Base-by-base conservation (phyloP, 2,329 filamentous ascomycete species). In the Karstenula rhodostoma region DNA sequence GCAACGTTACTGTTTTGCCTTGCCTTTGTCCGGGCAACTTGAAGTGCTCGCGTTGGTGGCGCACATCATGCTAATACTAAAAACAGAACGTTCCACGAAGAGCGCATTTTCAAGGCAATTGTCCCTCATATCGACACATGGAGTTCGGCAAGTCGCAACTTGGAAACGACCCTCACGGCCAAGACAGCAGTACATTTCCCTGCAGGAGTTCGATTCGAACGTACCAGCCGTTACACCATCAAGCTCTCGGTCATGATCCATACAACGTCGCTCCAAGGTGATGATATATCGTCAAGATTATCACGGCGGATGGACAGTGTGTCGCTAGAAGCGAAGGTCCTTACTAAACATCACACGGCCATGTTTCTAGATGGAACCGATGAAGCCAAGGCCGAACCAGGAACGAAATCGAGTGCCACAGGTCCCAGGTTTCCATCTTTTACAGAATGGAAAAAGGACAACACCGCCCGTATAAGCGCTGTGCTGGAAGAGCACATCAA, bases 151-250 rank as follows among this genome's bases (percentile, higher is more conserved):
- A 44, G 12, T 22, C 25, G 1, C 32, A 49, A 22, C 15, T 53
- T 57, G 12, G 58, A 69, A 23, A 69, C 73, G 0, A 59, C 60
- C 2, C 29, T 74, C 10, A 58, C 55, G 1, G 64, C 64, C 12
- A 64, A 55, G 9, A 55, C 63, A 7, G 62, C 57, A 9, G 72
- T 66, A 1, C 37, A 37, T 3, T 78, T 78, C 47, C 70, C 73
- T 4, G 59, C 47, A 1, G 44, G 62, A 13, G 71, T 77, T 12
- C 67, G 61, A 5, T 77, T 75, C 55, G 69, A 78, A 54, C 68
- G 70, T 15, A 67, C 54, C 23, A 68, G 67, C 27, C 75, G 77
- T 3, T 73, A 75, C 58, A 63, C 10, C 10, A 64, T 78, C 46
- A 67, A 67, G 23, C 59, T 75, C 17, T 40, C 57, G 0, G 49